Evolutionary conservation across 805 yeast species (phyloP), one percentile per base, ranked within the genome.

Genomic region (Debaryomyces castellii): DNA sequence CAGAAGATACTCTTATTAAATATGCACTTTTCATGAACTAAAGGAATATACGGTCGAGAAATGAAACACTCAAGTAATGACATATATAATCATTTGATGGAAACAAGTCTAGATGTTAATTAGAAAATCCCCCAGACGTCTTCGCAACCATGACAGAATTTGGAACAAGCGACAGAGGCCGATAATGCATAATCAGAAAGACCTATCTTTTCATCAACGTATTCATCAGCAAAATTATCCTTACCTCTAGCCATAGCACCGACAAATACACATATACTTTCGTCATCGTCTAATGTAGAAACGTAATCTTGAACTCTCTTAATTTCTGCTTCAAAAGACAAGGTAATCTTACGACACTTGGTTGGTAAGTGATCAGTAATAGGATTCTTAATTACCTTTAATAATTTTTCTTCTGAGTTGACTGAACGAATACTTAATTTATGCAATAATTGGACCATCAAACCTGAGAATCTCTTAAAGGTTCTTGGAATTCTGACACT

Each of bases 181-280:
- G 96, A 87, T 51, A 94, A 78, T 43, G 99, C 96, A 66, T 91
- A 94, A 60, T 92, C 90, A 28, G 97, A 89, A 46, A 94, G 83
- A 57, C 97, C 97, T 48, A 94, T 86, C 62, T 92, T 94, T 67
- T 94, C 98, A 65, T 94, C 98, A 37, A 92, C 96, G 61, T 67
- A 92, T 67, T 91, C 98, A 66, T 94, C 99, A 20, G 99, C 99
- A 68, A 94, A 94, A 57, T 83, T 90, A 69, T 94, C 99, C 64
- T 86, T 87, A 61, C 99, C 99, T 67, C 97, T 84, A 17, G 99
- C 99, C 97, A 94, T 94, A 39, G 99, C 96, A 63, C 99, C 99
- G 39, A 94, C 97, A 67, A 94, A 94, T 22, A 94, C 97, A 77
- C 99, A 94, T 56, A 94, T 84, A 62, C 96, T 87, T 72, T 94